Evolutionary conservation across 768 basidiomycete species (phyloP), one percentile per base, ranked within the genome.

Genomic region (Lentinus brumalis): DNA sequence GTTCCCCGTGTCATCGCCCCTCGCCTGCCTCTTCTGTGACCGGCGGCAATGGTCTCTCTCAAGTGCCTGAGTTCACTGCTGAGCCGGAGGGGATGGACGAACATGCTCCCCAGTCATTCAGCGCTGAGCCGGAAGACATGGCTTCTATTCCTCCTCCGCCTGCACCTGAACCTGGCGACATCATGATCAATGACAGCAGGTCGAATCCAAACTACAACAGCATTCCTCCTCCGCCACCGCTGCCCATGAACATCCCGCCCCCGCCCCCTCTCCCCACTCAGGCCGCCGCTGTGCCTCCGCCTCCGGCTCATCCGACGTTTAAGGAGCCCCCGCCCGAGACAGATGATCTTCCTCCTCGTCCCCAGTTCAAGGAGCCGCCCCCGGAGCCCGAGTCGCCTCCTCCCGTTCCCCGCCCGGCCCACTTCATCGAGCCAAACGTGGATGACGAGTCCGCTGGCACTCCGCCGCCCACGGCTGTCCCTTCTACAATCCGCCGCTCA

Each of bases 291-390:
- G 39, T 55, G 16, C 58, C 69, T 8, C 57, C 56, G 11, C 64
- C 57, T 15, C 66, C 61, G 16, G 63, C 72, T 4, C 76, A 76
- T 38, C 87, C 86, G 5, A 59, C 71, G 0, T 90, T 88, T 73
- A 88, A 79, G 67, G 86, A 86, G 56, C 88, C 87, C 8, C 83
- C 84, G 29, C 84, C 84, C 4, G 88, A 88, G 73, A 64, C 73
- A 29, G 83, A 85, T 53, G 79, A 83, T 42, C 69, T 79, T 26
- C 76, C 81, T 10, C 74, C 78, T 9, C 74, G 74, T 29, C 77
- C 80, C 6, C 63, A 67, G 16, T 80, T 81, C 66, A 74, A 70
- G 51, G 77, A 76, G 50, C 80, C 78, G 4, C 63, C 66, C 12
- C 66, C 70, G 12, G 66, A 70, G 57, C 62, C 63, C 18, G 53